Conservation (phyloP, 768 basidiomycete species). For the Termitomyces eurrhizus region DNA sequence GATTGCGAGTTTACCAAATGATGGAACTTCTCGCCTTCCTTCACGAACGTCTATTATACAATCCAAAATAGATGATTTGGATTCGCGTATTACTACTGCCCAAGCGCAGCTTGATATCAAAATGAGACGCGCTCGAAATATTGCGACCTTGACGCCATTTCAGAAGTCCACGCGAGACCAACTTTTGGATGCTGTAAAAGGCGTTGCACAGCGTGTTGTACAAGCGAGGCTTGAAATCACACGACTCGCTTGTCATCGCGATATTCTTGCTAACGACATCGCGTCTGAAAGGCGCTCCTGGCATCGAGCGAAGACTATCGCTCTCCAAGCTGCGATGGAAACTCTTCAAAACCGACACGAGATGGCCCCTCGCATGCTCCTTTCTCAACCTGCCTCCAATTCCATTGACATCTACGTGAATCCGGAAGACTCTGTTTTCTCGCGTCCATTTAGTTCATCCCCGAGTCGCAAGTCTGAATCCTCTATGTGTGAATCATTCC, state of each 20-base stretch:
- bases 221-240: constrained; percentile 69
- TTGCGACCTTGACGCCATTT: constrained; percentile 86
- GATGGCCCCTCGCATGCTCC: constrained; percentile 32
- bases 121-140: constrained; percentile 73
- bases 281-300: constrained; percentile 64
- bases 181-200: constrained; percentile 57
- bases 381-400: constrained; percentile 28
- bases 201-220: constrained; percentile 60
- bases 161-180: constrained; percentile 79
- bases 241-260: constrained; percentile 70
- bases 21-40: constrained; percentile 30
- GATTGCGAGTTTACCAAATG: constrained; percentile 9
- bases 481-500: constrained; percentile 56
- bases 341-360: constrained; percentile 47
- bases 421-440: constrained; percentile 1
- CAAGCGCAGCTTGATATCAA: constrained; percentile 62
- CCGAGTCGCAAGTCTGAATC: constrained; percentile 38
- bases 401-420: background rate
- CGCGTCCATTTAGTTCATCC: constrained; percentile 18
- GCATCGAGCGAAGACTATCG: constrained; percentile 63
- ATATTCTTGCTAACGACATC: constrained; percentile 74
- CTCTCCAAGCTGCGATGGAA: constrained; percentile 68
- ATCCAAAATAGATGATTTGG: constrained; percentile 61
- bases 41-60: constrained; percentile 58
- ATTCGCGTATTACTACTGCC: constrained; percentile 48